Evolutionary conservation across 202 grass and related monocot genomes (phyloP).

Genomic region (Eragrostis tef): DNA sequence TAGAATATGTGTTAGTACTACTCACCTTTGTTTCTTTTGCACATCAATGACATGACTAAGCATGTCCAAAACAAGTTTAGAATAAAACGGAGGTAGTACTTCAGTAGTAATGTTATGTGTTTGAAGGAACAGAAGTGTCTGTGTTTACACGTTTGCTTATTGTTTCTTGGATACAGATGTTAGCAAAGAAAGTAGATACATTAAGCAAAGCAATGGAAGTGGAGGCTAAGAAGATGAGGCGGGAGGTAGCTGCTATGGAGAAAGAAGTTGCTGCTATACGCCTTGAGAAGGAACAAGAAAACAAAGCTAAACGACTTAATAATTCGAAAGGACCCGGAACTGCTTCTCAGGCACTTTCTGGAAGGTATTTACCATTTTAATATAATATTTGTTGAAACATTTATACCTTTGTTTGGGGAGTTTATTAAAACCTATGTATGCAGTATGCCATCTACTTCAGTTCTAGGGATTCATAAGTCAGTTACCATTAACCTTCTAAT

Average conservation of each 20-base stretch:
- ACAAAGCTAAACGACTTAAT: constrained; percentile 66
- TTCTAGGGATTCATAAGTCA: constrained; percentile 22
- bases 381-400: constrained; percentile 18
- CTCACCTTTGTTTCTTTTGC: background rate
- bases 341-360: constrained; percentile 60
- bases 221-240: constrained; percentile 97
- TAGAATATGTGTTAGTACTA: background rate
- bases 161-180: constrained; percentile 63
- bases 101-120: background rate
- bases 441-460: too few species aligned
- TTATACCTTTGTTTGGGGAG: background rate
- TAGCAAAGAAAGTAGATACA: constrained; percentile 98
- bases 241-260: constrained; percentile 91
- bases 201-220: constrained; percentile 97
- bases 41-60: too few species aligned
- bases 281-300: constrained; percentile 88
- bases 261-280: constrained; percentile 90
- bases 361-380: constrained; percentile 53
- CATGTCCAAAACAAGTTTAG: background rate
- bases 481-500: background rate
- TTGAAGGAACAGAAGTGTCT: constrained; percentile 22
- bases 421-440: constrained; percentile 22
- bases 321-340: constrained; percentile 64
- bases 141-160: constrained; percentile 27
- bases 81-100: constrained; percentile 9